Evolutionary conservation across 2,329 filamentous ascomycete species (phyloP).

Genomic region (Conoideocrella luteorostrata): DNA sequence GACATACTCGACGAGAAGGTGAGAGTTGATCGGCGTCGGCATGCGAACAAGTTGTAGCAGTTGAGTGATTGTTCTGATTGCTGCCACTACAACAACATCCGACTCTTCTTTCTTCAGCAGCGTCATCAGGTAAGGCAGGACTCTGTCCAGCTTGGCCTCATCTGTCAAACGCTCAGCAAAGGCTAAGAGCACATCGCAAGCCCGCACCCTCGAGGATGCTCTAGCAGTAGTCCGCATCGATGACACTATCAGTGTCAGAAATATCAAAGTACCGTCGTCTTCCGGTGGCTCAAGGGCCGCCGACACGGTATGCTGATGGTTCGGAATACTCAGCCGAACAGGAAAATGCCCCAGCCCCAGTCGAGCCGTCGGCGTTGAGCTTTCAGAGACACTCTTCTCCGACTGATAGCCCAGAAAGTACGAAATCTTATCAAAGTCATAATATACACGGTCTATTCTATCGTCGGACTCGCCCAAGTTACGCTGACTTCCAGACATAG

Average conservation of each 20-base stretch:
- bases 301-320: conserved; percentile 66
- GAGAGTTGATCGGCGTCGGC: conserved; percentile 72
- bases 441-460: conserved; percentile 84
- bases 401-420: conserved; percentile 79
- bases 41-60: conserved; percentile 79
- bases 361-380: conserved; percentile 24
- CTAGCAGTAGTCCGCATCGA: conserved; percentile 85
- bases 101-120: conserved; percentile 69
- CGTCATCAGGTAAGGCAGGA: conserved; percentile 82
- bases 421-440: conserved; percentile 96
- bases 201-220: conserved; percentile 78
- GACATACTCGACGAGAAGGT: conserved; percentile 63
- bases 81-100: conserved; percentile 78
- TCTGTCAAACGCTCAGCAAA: conserved; percentile 89
- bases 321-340: conserved; percentile 78
- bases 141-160: conserved; percentile 89
- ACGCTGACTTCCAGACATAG: conserved; percentile 57
- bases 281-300: conserved; percentile 53
- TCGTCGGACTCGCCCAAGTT: conserved; percentile 87
- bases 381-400: conserved; percentile 30
- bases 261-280: conserved; percentile 89
- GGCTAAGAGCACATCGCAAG: conserved; percentile 84
- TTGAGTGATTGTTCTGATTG: conserved; percentile 81
- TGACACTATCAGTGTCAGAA: conserved; percentile 81
- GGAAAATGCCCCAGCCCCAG: conserved; percentile 64